Conservation (phyloP, 108 stramenopile species). For the Aurantiochytrium sp. region DNA sequence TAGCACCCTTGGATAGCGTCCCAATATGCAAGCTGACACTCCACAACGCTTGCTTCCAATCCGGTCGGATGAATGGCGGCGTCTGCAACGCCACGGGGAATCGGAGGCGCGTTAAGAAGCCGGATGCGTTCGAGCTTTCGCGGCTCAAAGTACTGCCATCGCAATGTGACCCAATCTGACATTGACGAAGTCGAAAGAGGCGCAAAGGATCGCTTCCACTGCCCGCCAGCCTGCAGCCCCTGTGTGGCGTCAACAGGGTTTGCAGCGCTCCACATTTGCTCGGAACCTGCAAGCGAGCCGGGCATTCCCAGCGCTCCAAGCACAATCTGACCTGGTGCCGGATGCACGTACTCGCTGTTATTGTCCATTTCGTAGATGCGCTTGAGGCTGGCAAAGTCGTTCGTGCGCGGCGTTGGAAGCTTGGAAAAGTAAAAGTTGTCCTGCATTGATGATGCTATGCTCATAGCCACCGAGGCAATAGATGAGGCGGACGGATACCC, state of each 20-base stretch:
- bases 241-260: not conserved
- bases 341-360: not conserved
- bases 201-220: not conserved
- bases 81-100: not conserved
- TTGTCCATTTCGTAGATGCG: conserved; percentile 7
- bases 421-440: not conserved
- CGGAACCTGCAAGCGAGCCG: not conserved
- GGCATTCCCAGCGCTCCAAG: not conserved
- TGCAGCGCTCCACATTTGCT: not conserved
- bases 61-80: not conserved
- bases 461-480: too few species aligned
- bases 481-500: too few species aligned
- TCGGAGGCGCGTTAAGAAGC: not conserved
- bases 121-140: not conserved
- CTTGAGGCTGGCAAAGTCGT: not conserved
- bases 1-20: not conserved
- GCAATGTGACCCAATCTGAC: not conserved
- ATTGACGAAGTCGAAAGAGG: not conserved
- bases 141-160: conserved; percentile 1
- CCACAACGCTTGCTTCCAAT: not conserved
- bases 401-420: too few species aligned
- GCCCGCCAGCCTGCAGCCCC: not conserved
- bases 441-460: not conserved
- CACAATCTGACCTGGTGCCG: not conserved
- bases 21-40: conserved; percentile 1